Base-by-base conservation (phyloP, 805 yeast genomes). In the Tetrapisispora fleetii region DNA sequence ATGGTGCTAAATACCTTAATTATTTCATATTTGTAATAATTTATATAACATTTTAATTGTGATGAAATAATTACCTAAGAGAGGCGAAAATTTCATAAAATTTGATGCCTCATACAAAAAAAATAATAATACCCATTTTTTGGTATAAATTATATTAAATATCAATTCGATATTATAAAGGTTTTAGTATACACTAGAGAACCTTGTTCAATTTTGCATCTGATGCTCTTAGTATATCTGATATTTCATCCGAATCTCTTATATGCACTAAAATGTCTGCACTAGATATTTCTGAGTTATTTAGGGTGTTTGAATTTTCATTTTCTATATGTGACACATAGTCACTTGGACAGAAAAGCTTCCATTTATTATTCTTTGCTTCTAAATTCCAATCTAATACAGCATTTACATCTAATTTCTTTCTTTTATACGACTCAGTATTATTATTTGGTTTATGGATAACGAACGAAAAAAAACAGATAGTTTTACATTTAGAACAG, bases 391-490 rank as follows among this genome's bases (percentile, higher is more conserved):
- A 39, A n/a, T 32, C 35, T 6, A 4, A 10, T 13, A 39, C 8
- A 6, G 37, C 2, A 16, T 33, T 10, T 42, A 37, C 8, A 47
- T 22, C 33, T 3, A 37, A 11, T 42, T 42, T 47, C 19, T 13
- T 24, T 30, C 35, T 37, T 22, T 47, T 47, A 28, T 7, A 3
- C 1, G 18, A 13, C 3, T 32, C 24, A 2, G 24, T 14, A 1
- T 17, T 11, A 11, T 2, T 14, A 13, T 7, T 6, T n/a, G 33
- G 32, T 11, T 40, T 43, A 37, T 57, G 63, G 17, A 60, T 53
- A 5, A 69, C 60, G 52, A 66, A 71, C 3, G 64, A 63, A 44
- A 65, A 59, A 1, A 72, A 63, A 49, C 74, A 71, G 30, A 69
- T 65, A 2, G 71, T 63, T 39, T 64, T 64, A 51, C 74, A 71